phyloP scores from a whole-genome alignment of 225 moss, liverwort and hornwort genomes.

The Sphagnum tenellum region DNA sequence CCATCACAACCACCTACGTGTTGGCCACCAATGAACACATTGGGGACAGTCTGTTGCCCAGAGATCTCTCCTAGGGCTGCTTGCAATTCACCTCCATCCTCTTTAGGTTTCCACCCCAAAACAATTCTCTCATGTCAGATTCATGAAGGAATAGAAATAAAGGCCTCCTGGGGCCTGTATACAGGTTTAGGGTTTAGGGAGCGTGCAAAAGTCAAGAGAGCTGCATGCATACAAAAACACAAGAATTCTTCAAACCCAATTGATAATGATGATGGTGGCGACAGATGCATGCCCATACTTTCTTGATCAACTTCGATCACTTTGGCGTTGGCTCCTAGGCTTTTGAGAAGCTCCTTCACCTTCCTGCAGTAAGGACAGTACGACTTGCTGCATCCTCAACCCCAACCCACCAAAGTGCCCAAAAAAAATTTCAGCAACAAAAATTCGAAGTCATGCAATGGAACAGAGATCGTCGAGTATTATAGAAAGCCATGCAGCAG shows the following conservation, averaged over 20 bases:
- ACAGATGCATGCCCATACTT: slow-evolving; percentile 14
- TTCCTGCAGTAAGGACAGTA: slow-evolving; percentile 39
- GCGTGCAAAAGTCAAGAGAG: no score
- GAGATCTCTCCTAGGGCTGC: slow-evolving; percentile 57
- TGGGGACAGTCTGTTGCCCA: slow-evolving; percentile 71
- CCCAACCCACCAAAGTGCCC: neutral
- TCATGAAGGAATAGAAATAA: no score
- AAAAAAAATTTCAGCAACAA: neutral
- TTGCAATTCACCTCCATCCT: slow-evolving; percentile 61
- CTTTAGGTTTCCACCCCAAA: slow-evolving; percentile 8
- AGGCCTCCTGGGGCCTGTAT: no score
- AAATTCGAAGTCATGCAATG: neutral
- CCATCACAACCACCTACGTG: slow-evolving; percentile 85
- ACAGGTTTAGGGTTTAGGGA: no score
- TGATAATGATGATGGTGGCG: no score
- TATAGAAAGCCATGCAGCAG: neutral
- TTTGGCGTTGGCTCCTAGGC: slow-evolving; percentile 46
- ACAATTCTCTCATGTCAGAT: no score
- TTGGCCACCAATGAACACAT: slow-evolving; percentile 68
- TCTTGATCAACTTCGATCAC: slow-evolving; percentile 65
- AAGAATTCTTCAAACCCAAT: no score
- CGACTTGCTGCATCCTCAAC: slow-evolving; percentile 33
- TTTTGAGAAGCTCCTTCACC: slow-evolving; percentile 45
- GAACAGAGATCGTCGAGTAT: neutral
- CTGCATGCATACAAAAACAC: no score